Base-by-base conservation (phyloP, 2,329 filamentous ascomycete species). In the Ascochyta pisi region DNA sequence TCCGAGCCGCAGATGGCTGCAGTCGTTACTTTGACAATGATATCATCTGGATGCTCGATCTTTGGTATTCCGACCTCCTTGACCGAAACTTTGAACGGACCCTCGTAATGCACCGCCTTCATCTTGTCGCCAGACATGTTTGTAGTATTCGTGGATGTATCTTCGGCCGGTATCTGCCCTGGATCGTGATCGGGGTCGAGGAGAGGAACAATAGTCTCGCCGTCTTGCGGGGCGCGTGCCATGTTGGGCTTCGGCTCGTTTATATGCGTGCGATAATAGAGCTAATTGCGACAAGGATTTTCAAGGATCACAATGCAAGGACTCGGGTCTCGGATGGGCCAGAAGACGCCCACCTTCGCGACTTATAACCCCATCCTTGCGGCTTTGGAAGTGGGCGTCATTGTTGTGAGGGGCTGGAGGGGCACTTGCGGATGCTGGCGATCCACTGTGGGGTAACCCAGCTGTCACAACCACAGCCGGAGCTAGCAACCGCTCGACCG, bases 11-110 rank as follows among this genome's bases (percentile, higher is more conserved):
- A 85, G 43, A 85, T 85, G 3, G 82, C 83, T 46, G 85, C 82
- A 6, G 85, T 89, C 0, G 86, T 88, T 33, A 88, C 83, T 65
- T 86, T 88, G 70, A 88, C 83, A 56, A 88, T 84, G 31, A 82
- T 80, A 76, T 88, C 86, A 73, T 88, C 85, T 2, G 86, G 85
- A 72, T 88, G 86, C 67, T 87, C 76, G 22, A 89, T 77, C 66
- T 80, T 82, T 0, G 86, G 86, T 41, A 79, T 68, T 24, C 83
- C 80, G 7, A 86, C 81, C 23, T 88, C 83, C 64, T 86, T 82
- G 45, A 89, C 82, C n/a, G 82, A 82, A 57, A 88, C 85, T 70
- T 84, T 82, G 75, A 83, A 85, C 0, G 85, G 83, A 1, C 84
- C 85, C 40, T 85, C 81, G 63, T 88, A 88, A 66, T 86, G 85